These are phyloP conservation scores for Cyberlindnera euphorbiiphila DNA, from an alignment of 805 yeast species.

Conservation along the genomic window DNA sequence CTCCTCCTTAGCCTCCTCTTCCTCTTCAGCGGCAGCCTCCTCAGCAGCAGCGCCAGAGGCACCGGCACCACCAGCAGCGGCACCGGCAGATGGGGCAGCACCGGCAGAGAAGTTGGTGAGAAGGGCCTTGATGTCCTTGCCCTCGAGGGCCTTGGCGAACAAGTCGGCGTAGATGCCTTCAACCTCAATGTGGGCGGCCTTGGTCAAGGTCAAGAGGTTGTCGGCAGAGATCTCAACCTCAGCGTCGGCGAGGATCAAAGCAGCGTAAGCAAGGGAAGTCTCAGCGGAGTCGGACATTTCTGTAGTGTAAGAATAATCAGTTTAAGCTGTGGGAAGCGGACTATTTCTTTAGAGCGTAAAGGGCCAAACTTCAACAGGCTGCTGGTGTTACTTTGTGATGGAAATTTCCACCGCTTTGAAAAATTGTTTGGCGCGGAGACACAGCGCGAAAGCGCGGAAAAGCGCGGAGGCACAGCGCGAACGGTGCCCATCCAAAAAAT, in stretches of 20 bases:
- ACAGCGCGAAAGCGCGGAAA: too few species aligned
- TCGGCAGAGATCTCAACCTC: slow-evolving; percentile 83
- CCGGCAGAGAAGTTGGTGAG: slow-evolving; percentile 66
- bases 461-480: too few species aligned
- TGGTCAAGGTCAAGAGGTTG: slow-evolving; percentile 71
- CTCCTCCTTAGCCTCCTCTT: slow-evolving; percentile 49
- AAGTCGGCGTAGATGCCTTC: slow-evolving; percentile 85
- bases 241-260: slow-evolving; percentile 90
- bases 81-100: slow-evolving; percentile 71
- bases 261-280: slow-evolving; percentile 87
- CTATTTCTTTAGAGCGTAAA: slow-evolving; percentile 29
- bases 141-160: slow-evolving; percentile 83
- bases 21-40: slow-evolving; percentile 60
- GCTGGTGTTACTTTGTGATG: too few species aligned
- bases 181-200: slow-evolving; percentile 80
- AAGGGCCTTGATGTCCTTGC: slow-evolving; percentile 79
- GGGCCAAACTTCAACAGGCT: too few species aligned
- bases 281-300: slow-evolving; percentile 73
- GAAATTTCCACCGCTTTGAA: slow-evolving; percentile 5
- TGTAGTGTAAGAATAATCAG: slow-evolving; percentile 28
- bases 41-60: slow-evolving; percentile 60
- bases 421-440: slow-evolving; percentile 6
- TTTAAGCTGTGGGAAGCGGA: slow-evolving; percentile 31
- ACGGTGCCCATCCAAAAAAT: too few species aligned
- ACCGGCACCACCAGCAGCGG: slow-evolving; percentile 61